Conservation (phyloP, 2,329 filamentous ascomycete genomes). For the Fusarium humuli region DNA sequence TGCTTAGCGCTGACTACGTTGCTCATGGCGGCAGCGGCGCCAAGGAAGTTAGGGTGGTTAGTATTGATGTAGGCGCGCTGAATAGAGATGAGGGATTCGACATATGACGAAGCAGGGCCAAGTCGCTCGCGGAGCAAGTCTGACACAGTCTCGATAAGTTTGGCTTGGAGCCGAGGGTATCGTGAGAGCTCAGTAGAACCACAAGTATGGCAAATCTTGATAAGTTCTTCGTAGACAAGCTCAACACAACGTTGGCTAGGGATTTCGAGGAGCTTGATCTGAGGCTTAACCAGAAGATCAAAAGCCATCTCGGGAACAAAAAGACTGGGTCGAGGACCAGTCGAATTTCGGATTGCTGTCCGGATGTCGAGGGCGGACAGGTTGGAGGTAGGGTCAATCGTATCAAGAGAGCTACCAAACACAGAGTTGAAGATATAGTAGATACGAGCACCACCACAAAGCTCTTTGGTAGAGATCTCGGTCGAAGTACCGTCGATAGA, state of each 20-base stretch:
- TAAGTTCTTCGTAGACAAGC: constrained; percentile 97
- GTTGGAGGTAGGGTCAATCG: constrained; percentile 95
- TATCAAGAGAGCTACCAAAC: constrained; percentile 95
- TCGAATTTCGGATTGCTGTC: constrained; percentile 97
- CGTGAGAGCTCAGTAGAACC: constrained; percentile 92
- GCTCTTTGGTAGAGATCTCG: constrained; percentile 97
- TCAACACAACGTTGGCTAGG: constrained; percentile 97
- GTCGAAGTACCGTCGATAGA: constrained; percentile 99
- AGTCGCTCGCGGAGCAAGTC: constrained; percentile 92
- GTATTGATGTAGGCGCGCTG: constrained; percentile 99
- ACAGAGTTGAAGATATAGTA: constrained; percentile 99
- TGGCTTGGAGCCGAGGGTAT: constrained; percentile 92
- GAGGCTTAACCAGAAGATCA: constrained; percentile 95
- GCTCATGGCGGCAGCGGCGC: constrained; percentile 96
- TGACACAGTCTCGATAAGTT: constrained; percentile 97
- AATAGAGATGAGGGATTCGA: constrained; percentile 96
- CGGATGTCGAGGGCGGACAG: constrained; percentile 94
- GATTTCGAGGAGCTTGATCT: constrained; percentile 95
- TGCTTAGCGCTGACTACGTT: constrained; percentile 95
- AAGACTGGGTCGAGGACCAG: constrained; percentile 91
- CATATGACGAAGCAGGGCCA: constrained; percentile 88
- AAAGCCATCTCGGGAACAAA: constrained; percentile 99
- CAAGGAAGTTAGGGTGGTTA: constrained; percentile 98
- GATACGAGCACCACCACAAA: constrained; percentile 93
- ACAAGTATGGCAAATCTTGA: constrained; percentile 99